Evolutionary conservation across 169 alveolate species (phyloP), one percentile per base, ranked within the genome.

Genomic region (Eimeria praecox): DNA sequence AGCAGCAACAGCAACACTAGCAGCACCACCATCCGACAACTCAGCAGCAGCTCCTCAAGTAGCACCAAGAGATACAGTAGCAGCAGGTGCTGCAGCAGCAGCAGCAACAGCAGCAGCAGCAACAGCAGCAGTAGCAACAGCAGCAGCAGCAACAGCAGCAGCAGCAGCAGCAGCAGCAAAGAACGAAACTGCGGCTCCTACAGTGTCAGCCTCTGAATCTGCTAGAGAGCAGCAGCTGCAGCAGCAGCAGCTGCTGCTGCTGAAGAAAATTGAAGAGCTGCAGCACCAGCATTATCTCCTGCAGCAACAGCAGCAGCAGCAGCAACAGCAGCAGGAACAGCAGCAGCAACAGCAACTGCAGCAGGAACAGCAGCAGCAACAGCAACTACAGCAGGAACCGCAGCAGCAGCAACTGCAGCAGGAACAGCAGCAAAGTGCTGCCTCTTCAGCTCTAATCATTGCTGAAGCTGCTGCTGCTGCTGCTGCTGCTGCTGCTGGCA

Each of bases 71-170:
- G 75, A 5, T 10, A n/a, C n/a, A 24, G 33, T 5, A 64, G 75
- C 75, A 64, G 75, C 75, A 64, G 75, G 33, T 6, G n/a, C 33
- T 12, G n/a, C 75, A 64, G 75, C 75, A 64, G 75, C 75, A 64
- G n/a, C 75, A 64, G 75, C 75, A 24, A 27, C 75, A 64, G 75
- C 75, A 64, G 33, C 75, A 8, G 10, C 75, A 12, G 75, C 75
- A 12, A 20, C 75, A 12, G 75, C 75, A 64, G 75, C 10, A 64
- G n/a, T 27, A 20, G 75, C 10, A 64, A 20, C 75, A 64, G 75
- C 35, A 66, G 77, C 77, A 66, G 77, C 77, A 66, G 77, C 77
- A 66, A 2, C 77, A 66, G 77, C 77, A 66, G 77, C 77, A 66
- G 38, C 35, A 3, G 9, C 77, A 66, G 52, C 40, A 42, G 85